These are phyloP conservation scores for Globisporangium yorkense DNA, from an alignment of 352 stramenopile genomes.

Conservation along the genomic window DNA sequence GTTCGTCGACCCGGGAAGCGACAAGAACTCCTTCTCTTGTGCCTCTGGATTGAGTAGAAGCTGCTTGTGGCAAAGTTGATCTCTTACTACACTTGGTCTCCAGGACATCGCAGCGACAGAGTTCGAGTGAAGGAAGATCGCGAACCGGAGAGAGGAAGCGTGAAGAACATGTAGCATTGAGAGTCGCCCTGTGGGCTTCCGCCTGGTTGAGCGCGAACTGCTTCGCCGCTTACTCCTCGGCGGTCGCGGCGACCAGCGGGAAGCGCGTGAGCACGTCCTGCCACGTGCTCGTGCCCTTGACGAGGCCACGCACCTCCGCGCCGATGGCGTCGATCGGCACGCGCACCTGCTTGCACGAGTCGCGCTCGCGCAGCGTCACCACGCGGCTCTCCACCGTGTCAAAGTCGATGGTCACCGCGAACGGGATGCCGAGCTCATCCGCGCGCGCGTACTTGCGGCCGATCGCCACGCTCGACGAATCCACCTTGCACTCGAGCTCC, in stretches of 20 bases:
- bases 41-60: no score
- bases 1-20: no score
- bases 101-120: no score
- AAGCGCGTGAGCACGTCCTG: conserved; percentile 76
- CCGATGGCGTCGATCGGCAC: conserved; percentile 85
- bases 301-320: conserved; percentile 77
- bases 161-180: not conserved
- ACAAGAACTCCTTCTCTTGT: no score
- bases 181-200: not conserved
- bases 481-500: conserved; percentile 88
- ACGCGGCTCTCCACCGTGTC: conserved; percentile 88
- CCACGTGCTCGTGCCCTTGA: conserved; percentile 84
- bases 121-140: no score
- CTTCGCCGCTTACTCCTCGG: conserved; percentile 15
- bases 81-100: no score
- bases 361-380: conserved; percentile 97
- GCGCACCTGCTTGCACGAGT: conserved; percentile 96
- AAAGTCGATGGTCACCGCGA: conserved; percentile 98
- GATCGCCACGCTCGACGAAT: conserved; percentile 94
- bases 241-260: conserved; percentile 60
- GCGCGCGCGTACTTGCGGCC: conserved; percentile 95
- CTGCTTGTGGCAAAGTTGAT: no score
- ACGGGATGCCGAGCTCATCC: conserved; percentile 98
- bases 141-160: not conserved
- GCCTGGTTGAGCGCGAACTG: not conserved